phyloP scores from a whole-genome alignment of 345 rosid genomes.

The Linum trigynum region DNA sequence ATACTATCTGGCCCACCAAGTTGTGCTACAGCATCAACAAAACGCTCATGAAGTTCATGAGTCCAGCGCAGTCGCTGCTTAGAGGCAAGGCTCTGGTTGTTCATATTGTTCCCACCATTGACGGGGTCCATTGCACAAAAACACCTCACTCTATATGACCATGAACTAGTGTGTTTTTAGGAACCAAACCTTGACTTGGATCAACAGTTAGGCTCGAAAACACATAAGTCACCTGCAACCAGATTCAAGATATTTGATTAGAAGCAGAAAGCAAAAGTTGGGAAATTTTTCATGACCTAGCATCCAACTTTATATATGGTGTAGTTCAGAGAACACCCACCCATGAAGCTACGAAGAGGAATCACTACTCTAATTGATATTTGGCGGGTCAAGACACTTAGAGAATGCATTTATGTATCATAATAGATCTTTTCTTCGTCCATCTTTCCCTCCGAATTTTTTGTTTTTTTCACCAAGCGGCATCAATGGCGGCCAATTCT shows the following conservation, averaged over 20 bases:
- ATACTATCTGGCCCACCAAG: conserved; percentile 98
- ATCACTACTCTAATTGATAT: background rate
- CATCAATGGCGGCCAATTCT: too few relatives aligned
- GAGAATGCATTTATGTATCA: too few relatives aligned
- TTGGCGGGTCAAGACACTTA: background rate
- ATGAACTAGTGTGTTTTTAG: conserved; percentile 37
- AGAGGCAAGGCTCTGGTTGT: conserved; percentile 73
- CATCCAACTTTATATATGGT: background rate
- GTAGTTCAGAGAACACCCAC: background rate
- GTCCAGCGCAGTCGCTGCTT: conserved; percentile 98
- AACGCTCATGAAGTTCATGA: conserved; percentile 95
- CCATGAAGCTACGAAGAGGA: background rate
- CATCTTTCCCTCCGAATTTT: too few relatives aligned
- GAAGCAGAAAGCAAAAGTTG: background rate
- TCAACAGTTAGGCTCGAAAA: conserved; percentile 38
- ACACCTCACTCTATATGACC: conserved; percentile 43
- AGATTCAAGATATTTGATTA: conserved; percentile 9
- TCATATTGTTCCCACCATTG: conserved; percentile 50
- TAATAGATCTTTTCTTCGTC: too few relatives aligned
- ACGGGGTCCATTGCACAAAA: conserved; percentile 56
- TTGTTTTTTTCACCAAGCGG: too few relatives aligned
- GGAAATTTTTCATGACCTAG: background rate
- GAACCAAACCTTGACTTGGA: conserved; percentile 36
- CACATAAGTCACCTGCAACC: conserved; percentile 32
- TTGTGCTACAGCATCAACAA: conserved; percentile 98